Evolutionary conservation across 208 protist genomes (phyloP), one percentile per base, ranked within the genome.

Genomic region (Trypanosoma boissoni): DNA sequence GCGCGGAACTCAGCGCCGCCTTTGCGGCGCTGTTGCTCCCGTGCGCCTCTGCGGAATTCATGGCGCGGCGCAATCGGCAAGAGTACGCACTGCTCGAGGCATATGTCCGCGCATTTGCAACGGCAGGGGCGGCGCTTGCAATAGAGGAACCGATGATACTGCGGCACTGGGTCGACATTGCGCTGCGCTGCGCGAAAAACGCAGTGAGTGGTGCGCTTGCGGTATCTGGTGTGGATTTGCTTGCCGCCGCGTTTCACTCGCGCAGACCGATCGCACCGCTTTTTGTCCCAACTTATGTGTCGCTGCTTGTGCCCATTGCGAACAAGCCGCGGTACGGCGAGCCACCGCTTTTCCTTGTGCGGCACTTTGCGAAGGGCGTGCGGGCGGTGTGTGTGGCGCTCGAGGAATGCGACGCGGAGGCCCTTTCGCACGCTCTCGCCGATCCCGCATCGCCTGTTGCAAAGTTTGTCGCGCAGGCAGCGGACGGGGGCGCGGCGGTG

Each of bases 281-380:
- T 27, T 88, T 93, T 58, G 78, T 88, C 7, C 80, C 80, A 27
- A 90, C 86, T 5, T 93, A 90, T 64, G 57, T 93, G 52, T 49
- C 77, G 2, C 51, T 88, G 16, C 73, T 86, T 52, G 50, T 86
- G 16, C 81, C 82, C 7, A 62, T 54, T 4, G 39, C 32, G 8
- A 68, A 67, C 21, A n/a, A 18, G 18, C 16, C 52, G 31, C 32
- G 29, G 23, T 88, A 92, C 64, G 65, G 74, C 0, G 74, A 80
- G 18, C 76, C 85, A 42, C 59, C 75, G 12, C 31, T 88, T 10
- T 49, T 58, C 36, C 68, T 86, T 18, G 62, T 86, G 41, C 70
- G 79, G 45, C 86, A 76, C 65, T 93, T 93, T 62, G 82, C 83
- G 0, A 63, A 60, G 27, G 70, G 43, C 29, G 74, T 75, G n/a